Evolutionary conservation across 1,284 basidiomycete genomes (phyloP), one percentile per base, ranked within the genome.

Genomic region (Moesziomyces globuligerus): DNA sequence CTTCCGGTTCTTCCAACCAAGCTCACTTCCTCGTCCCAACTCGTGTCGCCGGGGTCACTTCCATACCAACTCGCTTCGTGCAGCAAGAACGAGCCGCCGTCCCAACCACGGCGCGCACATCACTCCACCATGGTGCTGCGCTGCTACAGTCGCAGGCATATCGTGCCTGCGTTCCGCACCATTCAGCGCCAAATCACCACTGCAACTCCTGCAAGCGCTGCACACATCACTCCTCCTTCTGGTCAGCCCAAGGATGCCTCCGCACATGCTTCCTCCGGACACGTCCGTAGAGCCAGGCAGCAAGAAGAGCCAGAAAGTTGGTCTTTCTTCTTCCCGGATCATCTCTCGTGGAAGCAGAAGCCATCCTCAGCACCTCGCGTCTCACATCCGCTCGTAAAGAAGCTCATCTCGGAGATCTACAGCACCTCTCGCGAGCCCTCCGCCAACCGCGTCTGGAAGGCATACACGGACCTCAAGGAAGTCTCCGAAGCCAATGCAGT

Each of bases 391-490:
- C 55, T 76, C 3, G 66, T 76, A 24, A 61, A 59, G 34, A 73
- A 69, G 46, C 57, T 76, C 40, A 48, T 74, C 29, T 36, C 48
- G 0, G 67, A 71, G 44, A 59, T 76, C 42, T 74, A 76, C 56
- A 65, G 64, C 44, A 64, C 55, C 18, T 53, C 52, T 13, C 55
- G 69, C 28, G 37, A 42, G 11, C 55, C 72, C 5, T 15, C 52
- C 17, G 57, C 74, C 34, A 65, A 76, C 29, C 60, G 58, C 7
- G 72, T 66, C 7, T 76, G 74, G 74, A 62, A 52, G 26, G 59
- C 69, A 6, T 76, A 76, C 53, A 68, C 46, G 46, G 61, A 56
- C 11, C 41, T 76, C 9, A 61, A 68, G 21, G 61, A 74, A 25
- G 39, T 45, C 4, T 51, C 51, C 34, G 41, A 49, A 17, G 34